Conservation (phyloP, 805 yeast species). For the Starmerella khaoyaiensis region DNA sequence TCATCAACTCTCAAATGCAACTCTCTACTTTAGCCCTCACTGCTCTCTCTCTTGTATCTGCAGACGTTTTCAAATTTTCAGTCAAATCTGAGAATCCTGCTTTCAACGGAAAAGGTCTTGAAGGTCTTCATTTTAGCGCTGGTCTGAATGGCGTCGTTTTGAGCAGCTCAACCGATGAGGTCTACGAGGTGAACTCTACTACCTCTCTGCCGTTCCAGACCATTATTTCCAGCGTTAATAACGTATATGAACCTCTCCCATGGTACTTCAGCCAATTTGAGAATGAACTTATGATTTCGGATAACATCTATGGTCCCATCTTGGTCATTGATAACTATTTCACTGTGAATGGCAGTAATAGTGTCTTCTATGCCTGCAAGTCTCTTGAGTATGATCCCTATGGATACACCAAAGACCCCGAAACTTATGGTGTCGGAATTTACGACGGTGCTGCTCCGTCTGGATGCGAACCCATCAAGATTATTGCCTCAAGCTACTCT, state of each 20-base stretch:
- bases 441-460: constrained; percentile 2
- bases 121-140: constrained; percentile 12
- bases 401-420: constrained; percentile 1
- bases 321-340: constrained; percentile 3
- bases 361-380: constrained; percentile 13
- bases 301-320: neutral
- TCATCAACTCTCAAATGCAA: too few relatives aligned
- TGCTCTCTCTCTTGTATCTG: too few relatives aligned
- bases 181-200: constrained; percentile 1
- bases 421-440: constrained; percentile 5
- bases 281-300: constrained; percentile 1
- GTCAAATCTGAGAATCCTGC: constrained; percentile 5
- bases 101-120: constrained; percentile 3
- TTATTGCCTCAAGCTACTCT: too few relatives aligned
- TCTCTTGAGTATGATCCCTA: constrained; percentile 12
- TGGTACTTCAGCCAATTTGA: neutral
- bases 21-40: too few relatives aligned
- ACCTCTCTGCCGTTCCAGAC: neutral
- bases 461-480: constrained; percentile 11
- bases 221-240: neutral
- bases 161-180: neutral
- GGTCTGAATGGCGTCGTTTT: constrained; percentile 13
- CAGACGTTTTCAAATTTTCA: constrained; percentile 5
- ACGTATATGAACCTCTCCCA: neutral
- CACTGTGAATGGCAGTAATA: constrained; percentile 10